Evolutionary conservation across 805 yeast genomes (phyloP), one percentile per base, ranked within the genome.

Genomic region (Jamesozyma gamospora): DNA sequence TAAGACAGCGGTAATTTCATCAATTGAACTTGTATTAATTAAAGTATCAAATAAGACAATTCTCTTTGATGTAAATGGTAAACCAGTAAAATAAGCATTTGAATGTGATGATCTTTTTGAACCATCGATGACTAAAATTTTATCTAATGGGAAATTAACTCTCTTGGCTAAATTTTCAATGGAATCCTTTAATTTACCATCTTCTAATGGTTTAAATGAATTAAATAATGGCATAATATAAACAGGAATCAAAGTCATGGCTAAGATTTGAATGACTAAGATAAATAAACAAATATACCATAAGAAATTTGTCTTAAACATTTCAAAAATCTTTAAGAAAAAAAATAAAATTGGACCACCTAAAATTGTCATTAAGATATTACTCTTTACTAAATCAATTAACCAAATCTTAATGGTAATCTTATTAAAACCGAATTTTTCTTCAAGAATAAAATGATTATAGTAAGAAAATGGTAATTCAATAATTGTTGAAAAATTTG

Each of bases 101-200:
- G 97, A 90, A 64, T 92, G 98, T 7, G 94, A 77, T 1, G 96
- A 85, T 68, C 97, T 81, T 58, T 82, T 85, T 32, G 97, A 88
- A n/a, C 97, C 96, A 60, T 92, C 99, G 56, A 88, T 78, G 35
- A 88, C 96, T 53, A 74, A 85, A 40, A 92, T 67, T 55, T 86
- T 78, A 41, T 80, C 75, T 56, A 90, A 73, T 44, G 98, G 99
- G 75, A 92, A 92, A 28, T 75, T 68, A 56, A 84, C 82, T 39
- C 71, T 64, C 13, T 67, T 57, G 15, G 97, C 96, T 47, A 92
- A 74, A 14, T 74, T 67, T 61, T 87, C 94, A 60, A 92, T 86
- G 4, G 82, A 77, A 10, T 72, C 63, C 59, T 84, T 84, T 65
- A 92, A 74, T 58, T 86, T 88, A 29, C 97, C 96, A 35, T 83